Evolutionary conservation across 805 yeast species (phyloP).

Genomic region (Ogataea neopini): DNA sequence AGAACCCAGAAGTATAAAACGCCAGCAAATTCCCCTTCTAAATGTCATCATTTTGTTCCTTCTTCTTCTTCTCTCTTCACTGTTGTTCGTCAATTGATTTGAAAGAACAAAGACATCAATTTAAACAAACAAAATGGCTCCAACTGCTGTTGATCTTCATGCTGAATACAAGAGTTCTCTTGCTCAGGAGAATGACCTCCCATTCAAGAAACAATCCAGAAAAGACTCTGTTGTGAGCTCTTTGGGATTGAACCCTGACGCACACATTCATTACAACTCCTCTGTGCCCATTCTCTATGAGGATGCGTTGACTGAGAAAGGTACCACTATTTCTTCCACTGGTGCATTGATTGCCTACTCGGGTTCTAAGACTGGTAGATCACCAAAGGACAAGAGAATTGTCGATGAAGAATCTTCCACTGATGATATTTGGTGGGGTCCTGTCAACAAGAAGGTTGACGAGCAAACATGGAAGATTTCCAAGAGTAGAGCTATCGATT

Average conservation of each 20-base stretch:
- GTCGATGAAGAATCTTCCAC: conserved; percentile 89
- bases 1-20: conserved; percentile 3
- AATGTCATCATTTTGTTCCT: not conserved
- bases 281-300: conserved; percentile 92
- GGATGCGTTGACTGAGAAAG: conserved; percentile 87
- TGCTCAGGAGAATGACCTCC: conserved; percentile 23
- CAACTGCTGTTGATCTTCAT: conserved; percentile 41
- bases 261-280: conserved; percentile 82
- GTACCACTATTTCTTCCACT: conserved; percentile 86
- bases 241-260: conserved; percentile 58
- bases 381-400: conserved; percentile 97
- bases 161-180: conserved; percentile 31
- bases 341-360: conserved; percentile 97
- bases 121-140: conserved; percentile 34
- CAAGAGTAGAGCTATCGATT: conserved; percentile 95
- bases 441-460: conserved; percentile 92
- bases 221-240: conserved; percentile 34
- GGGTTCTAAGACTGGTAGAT: conserved; percentile 95
- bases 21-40: not conserved
- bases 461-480: conserved; percentile 94
- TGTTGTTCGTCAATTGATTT: not conserved
- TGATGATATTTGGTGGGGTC: conserved; percentile 98
- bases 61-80: not conserved
- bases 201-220: conserved; percentile 29
- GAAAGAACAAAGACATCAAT: not conserved